These are phyloP conservation scores for Tylopilus balloui DNA, from an alignment of 768 basidiomycete species.

Conservation along the genomic window DNA sequence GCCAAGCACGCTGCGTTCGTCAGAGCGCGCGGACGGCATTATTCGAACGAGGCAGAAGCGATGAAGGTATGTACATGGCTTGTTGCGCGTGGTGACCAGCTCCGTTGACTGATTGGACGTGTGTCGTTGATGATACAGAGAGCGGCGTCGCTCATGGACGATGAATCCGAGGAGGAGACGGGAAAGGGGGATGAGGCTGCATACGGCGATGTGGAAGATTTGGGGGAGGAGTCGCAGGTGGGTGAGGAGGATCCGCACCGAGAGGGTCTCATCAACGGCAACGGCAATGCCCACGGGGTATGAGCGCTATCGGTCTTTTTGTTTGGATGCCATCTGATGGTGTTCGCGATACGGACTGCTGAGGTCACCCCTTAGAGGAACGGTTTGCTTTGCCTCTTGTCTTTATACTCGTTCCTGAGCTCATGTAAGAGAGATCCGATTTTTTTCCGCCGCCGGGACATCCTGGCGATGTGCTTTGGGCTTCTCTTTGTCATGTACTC, in stretches of 20 bases:
- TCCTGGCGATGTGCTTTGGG: background rate
- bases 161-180: slow-evolving; percentile 44
- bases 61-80: slow-evolving; percentile 65
- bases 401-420: background rate
- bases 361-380: background rate
- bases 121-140: slow-evolving; percentile 43
- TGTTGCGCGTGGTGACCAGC: background rate
- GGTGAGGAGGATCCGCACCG: background rate
- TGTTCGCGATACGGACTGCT: background rate
- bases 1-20: slow-evolving; percentile 81
- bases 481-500: background rate
- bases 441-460: background rate
- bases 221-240: background rate
- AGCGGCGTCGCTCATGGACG: slow-evolving; percentile 59
- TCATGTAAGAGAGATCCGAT: background rate
- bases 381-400: background rate
- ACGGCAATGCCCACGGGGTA: slow-evolving; percentile 21
- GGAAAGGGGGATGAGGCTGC: background rate
- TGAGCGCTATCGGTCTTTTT: slow-evolving; percentile 1
- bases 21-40: slow-evolving; percentile 76
- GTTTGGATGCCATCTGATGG: background rate
- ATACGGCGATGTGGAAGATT: slow-evolving; percentile 15
- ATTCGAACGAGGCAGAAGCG: slow-evolving; percentile 87
- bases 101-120: background rate
- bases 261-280: slow-evolving; percentile 21